Base-by-base conservation (phyloP, 106 monocot species). In the Iris macrosiphon region DNA sequence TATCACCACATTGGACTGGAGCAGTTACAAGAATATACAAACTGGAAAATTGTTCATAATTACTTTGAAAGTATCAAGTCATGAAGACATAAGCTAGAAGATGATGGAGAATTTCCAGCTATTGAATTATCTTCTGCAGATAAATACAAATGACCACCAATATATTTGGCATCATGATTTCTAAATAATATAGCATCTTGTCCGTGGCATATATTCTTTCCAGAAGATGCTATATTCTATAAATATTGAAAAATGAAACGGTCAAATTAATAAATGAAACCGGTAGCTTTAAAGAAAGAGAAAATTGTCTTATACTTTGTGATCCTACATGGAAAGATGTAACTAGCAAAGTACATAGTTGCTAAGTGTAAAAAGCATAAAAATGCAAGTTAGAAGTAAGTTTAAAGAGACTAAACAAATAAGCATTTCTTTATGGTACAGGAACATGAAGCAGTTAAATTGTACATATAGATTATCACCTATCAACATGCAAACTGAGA, bases 81-180 rank as follows among this genome's bases (percentile, higher is more conserved):
- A 28, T 40, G n/a, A 44, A 65, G 21, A 16, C 63, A 38, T 75
- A 87, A 77, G 65, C 74, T 63, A 52, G 49, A 29, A 52, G 61
- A 49, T 20, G 31, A 61, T 38, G 42, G 40, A 33, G 27, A 43
- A 50, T 27, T 64, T 43, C 49, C 74, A 44, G 6, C 22, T 54
- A 29, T 45, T 31, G 78, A 61, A 29, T 64, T 37, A 17, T 60
- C 72, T 51, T 82, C 82, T 35, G 62, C 75, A 59, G 87, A 82
- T 17, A 82, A 63, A 55, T 75, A 60, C 33, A 87, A 51, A 27
- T 25, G 59, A 33, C 45, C 76, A 52, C 76, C 52, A 48, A 44
- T 67, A 53, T 49, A 77, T 41, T 42, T 64, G 49, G 27, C 62
- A 59, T 57, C 67, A 31, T 51, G 63, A n/a, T 41, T 58, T 52